A percentile compares a stretch with the other conserved stretches of the same genome.
Conservation (phyloP, 1,139 yeast genomes). For the Geotrichum bryndzae region DNA sequence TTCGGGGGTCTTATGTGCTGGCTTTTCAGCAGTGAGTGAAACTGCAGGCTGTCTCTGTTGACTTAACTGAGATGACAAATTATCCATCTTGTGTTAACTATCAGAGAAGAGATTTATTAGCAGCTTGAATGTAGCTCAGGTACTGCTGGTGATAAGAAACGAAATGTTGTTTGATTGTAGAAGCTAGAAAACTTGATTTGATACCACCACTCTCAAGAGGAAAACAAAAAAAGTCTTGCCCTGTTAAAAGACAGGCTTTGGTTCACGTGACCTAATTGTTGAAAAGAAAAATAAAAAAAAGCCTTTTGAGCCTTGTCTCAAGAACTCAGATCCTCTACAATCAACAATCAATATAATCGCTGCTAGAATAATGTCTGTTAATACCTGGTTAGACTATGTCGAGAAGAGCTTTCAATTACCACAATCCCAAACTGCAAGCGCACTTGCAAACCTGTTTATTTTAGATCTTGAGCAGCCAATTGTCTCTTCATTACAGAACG, state of each 20-base stretch:
- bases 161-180: background rate
- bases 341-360: background rate
- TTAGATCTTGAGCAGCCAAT: conserved; percentile 29
- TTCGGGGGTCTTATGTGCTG: conserved; percentile 1
- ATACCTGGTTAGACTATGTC: conserved; percentile 24
- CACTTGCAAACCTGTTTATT: conserved; percentile 26
- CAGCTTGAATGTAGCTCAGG: background rate
- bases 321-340: background rate
- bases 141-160: background rate
- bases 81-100: background rate
- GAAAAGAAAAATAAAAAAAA: background rate
- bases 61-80: background rate
- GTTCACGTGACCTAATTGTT: background rate
- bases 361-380: conserved; percentile 23
- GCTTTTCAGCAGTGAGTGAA: background rate
- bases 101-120: background rate
- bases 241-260: background rate
- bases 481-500: conserved; percentile 33
- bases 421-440: conserved; percentile 15
- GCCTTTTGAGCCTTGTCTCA: background rate
- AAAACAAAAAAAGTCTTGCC: background rate
- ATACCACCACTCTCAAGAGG: background rate
- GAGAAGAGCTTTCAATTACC: conserved; percentile 17
- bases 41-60: conserved; percentile 2
- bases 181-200: background rate